Evolutionary conservation across 2,329 filamentous ascomycete genomes (phyloP), one percentile per base, ranked within the genome.

Genomic region (Botryotinia calthae): DNA sequence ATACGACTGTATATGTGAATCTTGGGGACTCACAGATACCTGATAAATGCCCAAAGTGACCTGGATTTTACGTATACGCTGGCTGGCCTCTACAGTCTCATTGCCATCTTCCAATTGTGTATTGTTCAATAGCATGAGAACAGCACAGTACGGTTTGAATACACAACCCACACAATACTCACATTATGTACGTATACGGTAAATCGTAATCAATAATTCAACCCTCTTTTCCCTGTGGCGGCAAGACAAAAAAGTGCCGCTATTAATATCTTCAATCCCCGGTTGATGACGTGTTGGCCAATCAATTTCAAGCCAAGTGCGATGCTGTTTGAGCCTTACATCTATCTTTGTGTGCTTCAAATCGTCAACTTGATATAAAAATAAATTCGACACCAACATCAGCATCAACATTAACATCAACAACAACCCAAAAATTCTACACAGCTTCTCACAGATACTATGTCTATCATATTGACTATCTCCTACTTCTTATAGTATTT

Each of bases 261-360:
- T 54, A 25, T 37, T 63, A n/a, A 28, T n/a, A 2, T 31, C 14
- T 12, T 31, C n/a, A 31, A 44, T 46, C 31, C 68, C 31, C 56
- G 40, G 40, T n/a, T 59, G 42, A 68, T 72, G 54, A 72, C 64
- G n/a, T 72, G 25, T 67, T n/a, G 28, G 22, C 70, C 70, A 72
- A 72, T 72, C 62, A 67, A 48, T 28, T 16, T 25, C n/a, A 48
- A 22, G 44, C 7, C 31, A 61, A 61, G 58, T 40, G 8, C 34
- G 22, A 61, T 61, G 22, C 34, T 16, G 58, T 61, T 37, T 40
- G 58, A 61, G 58, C 22, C 58, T 61, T 22, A 14, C 31, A 16
- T 25, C 63, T 34, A 34, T 34, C 34, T 66, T 66, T 40, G 64
- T 54, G 54, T 66, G 63, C 63, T 51, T 40, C 31, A 18, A 40